These are phyloP conservation scores for Trichosanthes cucumerina DNA, from an alignment of 306 rosid species.

Conservation along the genomic window DNA sequence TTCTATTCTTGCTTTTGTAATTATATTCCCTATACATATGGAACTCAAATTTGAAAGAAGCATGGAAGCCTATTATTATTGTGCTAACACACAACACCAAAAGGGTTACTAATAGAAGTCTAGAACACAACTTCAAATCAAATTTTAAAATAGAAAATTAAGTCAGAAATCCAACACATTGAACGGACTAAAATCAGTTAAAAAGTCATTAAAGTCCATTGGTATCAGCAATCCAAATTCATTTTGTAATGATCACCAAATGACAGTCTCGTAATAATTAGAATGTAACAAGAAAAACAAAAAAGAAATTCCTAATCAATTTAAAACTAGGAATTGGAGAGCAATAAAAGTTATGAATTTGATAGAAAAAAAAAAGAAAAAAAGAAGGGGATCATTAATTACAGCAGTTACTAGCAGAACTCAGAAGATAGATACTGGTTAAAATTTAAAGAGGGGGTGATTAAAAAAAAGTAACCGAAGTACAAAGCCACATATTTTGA, in stretches of 20 bases:
- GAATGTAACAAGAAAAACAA: not conserved
- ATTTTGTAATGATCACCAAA: not conserved
- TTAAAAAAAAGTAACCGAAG: not conserved
- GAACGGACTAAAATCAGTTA: not conserved
- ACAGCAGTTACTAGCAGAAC: not conserved
- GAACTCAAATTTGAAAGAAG: too few species aligned
- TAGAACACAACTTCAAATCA: not conserved
- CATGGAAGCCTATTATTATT: too few species aligned
- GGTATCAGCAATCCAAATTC: not conserved
- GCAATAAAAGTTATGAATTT: not conserved
- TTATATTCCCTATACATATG: too few species aligned
- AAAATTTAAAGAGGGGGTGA: not conserved
- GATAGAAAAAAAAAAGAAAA: not conserved
- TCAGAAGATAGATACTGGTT: not conserved
- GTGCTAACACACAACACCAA: too few species aligned
- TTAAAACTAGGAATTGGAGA: not conserved
- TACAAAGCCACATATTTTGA: not conserved
- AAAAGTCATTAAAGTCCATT: not conserved
- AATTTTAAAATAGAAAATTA: too few species aligned
- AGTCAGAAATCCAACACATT: not conserved
- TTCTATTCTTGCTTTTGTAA: too few species aligned
- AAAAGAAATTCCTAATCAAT: not conserved
- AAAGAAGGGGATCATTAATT: not conserved
- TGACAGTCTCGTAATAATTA: not conserved
- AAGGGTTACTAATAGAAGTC: too few species aligned